These are phyloP conservation scores for Isoetes taiwanensis DNA, from an alignment of 75 land plant species.

Conservation along the genomic window DNA sequence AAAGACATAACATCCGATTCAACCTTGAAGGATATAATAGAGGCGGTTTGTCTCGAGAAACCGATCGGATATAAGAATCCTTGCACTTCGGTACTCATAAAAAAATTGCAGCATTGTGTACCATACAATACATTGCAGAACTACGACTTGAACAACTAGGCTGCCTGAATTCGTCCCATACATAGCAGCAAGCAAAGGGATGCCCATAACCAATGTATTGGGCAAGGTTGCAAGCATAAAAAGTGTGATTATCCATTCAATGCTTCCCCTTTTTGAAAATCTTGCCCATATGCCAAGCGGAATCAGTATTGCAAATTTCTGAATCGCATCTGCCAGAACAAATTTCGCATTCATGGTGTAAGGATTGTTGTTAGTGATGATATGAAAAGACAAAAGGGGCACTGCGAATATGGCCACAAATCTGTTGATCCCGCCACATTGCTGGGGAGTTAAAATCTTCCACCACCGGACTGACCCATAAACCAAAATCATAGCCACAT, in stretches of 20 bases:
- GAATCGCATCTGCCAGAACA: slow-evolving; percentile 72
- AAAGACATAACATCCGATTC: slow-evolving; percentile 84
- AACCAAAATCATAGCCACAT: slow-evolving; percentile 92
- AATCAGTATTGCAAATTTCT: slow-evolving; percentile 45
- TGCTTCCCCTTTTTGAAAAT: slow-evolving; percentile 31
- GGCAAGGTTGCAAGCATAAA: slow-evolving; percentile 78
- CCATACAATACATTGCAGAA: slow-evolving; percentile 86
- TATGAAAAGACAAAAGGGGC: slow-evolving; percentile 85
- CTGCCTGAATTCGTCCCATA: slow-evolving; percentile 49
- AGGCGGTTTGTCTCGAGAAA: slow-evolving; percentile 82
- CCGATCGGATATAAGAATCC: slow-evolving; percentile 69
- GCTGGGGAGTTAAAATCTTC: slow-evolving; percentile 70
- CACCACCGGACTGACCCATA: slow-evolving; percentile 95
- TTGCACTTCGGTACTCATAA: slow-evolving; percentile 83
- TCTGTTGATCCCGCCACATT: slow-evolving; percentile 91
- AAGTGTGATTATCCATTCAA: slow-evolving; percentile 89
- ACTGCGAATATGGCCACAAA: slow-evolving; percentile 97
- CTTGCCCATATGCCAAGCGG: slow-evolving; percentile 45
- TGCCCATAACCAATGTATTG: slow-evolving; percentile 95
- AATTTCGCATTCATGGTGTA: slow-evolving; percentile 73
- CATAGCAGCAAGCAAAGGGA: slow-evolving; percentile 80
- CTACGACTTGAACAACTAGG: slow-evolving; percentile 81
- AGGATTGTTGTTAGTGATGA: slow-evolving; percentile 84
- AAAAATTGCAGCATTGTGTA: slow-evolving; percentile 81
- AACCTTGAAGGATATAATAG: slow-evolving; percentile 72